Evolutionary conservation across 306 rosid genomes (phyloP).

Genomic region (Quercus variabilis): DNA sequence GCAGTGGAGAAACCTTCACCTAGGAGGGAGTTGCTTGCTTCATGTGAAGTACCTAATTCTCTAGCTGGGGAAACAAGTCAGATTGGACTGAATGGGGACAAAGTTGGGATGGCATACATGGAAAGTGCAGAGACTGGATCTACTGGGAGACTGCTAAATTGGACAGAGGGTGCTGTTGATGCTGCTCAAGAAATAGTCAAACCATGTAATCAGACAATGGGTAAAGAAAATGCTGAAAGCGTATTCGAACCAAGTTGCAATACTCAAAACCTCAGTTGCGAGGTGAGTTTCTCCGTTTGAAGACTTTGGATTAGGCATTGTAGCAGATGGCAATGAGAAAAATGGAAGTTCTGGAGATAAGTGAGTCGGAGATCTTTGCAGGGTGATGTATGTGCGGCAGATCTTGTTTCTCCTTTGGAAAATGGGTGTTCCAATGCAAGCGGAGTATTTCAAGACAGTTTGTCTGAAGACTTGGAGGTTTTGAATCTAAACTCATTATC

Average conservation of each 20-base stretch:
- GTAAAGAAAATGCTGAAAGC: slow-evolving; percentile 45
- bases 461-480: slow-evolving; percentile 70
- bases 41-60: slow-evolving; percentile 45
- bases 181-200: slow-evolving; percentile 42
- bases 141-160: slow-evolving; percentile 28
- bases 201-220: slow-evolving; percentile 37
- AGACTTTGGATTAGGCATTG: slow-evolving; percentile 63
- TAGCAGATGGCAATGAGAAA: slow-evolving; percentile 67
- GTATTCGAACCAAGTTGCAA: slow-evolving; percentile 41
- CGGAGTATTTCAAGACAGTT: slow-evolving; percentile 43
- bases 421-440: slow-evolving; percentile 42
- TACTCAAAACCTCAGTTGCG: slow-evolving; percentile 59
- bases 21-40: slow-evolving; percentile 29
- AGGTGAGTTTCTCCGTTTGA: slow-evolving; percentile 84
- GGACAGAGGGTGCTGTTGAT: slow-evolving; percentile 44
- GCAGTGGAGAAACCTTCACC: slow-evolving; percentile 36
- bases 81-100: slow-evolving; percentile 38
- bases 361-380: slow-evolving; percentile 70
- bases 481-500: slow-evolving; percentile 46
- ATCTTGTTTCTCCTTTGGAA: slow-evolving; percentile 46
- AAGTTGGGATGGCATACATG: slow-evolving; percentile 40
- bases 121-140: slow-evolving; percentile 32
- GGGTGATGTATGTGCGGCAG: slow-evolving; percentile 60
- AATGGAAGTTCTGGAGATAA: slow-evolving; percentile 59
- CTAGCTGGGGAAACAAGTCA: slow-evolving; percentile 50